Percentiles rank a stretch among this genome's conserved stretches.
Conservation (phyloP, 805 yeast genomes). For the Schizosaccharomyces cryophilus region DNA sequence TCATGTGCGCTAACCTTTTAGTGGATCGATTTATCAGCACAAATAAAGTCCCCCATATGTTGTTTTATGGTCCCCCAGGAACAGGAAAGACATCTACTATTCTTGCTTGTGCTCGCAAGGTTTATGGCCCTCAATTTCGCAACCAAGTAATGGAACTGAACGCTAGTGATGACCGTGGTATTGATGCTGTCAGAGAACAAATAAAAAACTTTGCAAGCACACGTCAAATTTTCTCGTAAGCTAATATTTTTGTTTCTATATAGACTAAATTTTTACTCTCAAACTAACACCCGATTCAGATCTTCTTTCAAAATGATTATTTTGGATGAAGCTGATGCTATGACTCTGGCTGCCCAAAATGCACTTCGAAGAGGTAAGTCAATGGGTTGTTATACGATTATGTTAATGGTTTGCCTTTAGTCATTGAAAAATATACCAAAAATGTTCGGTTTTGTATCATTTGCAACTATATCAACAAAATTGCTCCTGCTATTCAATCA, state of each 20-base stretch:
- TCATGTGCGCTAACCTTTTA: neutral
- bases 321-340: constrained; percentile 86
- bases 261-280: neutral
- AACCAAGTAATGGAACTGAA: constrained; percentile 58
- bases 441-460: constrained; percentile 83
- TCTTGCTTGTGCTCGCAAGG: constrained; percentile 53
- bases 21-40: constrained; percentile 54
- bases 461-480: constrained; percentile 83
- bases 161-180: constrained; percentile 83
- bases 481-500: constrained; percentile 81
- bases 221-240: constrained; percentile 54
- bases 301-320: constrained; percentile 90
- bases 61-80: constrained; percentile 85
- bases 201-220: constrained; percentile 79
- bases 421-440: constrained; percentile 49
- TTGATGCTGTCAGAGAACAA: constrained; percentile 63
- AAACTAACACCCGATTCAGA: neutral
- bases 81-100: constrained; percentile 82
- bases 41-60: constrained; percentile 69
- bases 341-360: constrained; percentile 91
- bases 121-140: constrained; percentile 52
- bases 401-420: neutral
- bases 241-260: constrained; percentile 15
- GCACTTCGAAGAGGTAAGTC: constrained; percentile 78
- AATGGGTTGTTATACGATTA: neutral